Evolutionary conservation across 345 rosid species (phyloP), one percentile per base, ranked within the genome.

Genomic region (Microthlaspi erraticum): DNA sequence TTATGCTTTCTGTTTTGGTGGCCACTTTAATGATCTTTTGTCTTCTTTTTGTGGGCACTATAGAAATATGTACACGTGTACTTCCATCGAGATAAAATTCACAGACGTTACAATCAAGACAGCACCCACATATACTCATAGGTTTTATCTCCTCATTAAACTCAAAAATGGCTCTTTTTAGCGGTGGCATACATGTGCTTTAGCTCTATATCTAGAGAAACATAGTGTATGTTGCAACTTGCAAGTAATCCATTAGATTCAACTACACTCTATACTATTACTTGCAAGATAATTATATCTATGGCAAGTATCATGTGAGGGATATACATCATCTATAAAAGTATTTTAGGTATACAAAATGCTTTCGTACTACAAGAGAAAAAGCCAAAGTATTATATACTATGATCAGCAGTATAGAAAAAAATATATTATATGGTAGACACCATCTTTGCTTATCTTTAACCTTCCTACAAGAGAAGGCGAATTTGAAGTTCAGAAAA

Each of bases 1-100:
- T 41, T 73, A 66, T 66, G 77, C 71, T 49, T 14, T 66, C 14
- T 19, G 64, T 73, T 49, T 70, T 59, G 43, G 66, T 73, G 72
- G 37, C 16, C 43, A 45, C 58, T 64, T 72, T 45, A 23, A 62
- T 52, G 54, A 52, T 55, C 44, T 68, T 63, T 42, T 18, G 16
- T 46, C 17, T 4, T 44, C 6, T 62, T 63, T 34, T 41, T 41
- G 20, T 7, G 1, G 50, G 38, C 11, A 57, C 59, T 73, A 42
- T 12, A 10, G 20, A 18, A 49, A 29, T 54, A 14, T 49, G 18
- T 44, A 65, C 77, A 73, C 72, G 77, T 73, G 66, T 73, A 48
- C 52, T 73, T 73, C 77, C 77, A 73, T 39, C 5, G 58, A 64
- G 32, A 49, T 34, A 4, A 5, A 45, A 48, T 32, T 63, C 43